Percentiles rank a stretch among this genome's conserved stretches.
These are phyloP conservation scores for Irpex sp. DNA, from an alignment of 1,284 basidiomycete genomes.

Conservation along the genomic window DNA sequence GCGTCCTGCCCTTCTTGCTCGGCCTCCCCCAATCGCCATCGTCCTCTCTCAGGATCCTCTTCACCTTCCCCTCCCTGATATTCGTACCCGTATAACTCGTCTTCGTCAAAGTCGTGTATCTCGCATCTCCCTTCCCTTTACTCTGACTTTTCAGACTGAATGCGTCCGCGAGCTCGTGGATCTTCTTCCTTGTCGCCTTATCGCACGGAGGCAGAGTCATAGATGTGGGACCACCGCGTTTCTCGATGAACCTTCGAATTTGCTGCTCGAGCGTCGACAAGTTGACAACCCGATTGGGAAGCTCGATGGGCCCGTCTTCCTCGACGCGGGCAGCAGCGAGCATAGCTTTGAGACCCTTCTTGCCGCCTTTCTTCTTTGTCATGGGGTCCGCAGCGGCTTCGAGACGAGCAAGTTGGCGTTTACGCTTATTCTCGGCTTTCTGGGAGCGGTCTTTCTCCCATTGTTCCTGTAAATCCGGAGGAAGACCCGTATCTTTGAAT, in stretches of 20 bases:
- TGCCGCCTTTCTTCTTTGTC: conserved; percentile 51
- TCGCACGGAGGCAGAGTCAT: conserved; percentile 75
- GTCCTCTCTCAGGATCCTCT: conserved; percentile 41
- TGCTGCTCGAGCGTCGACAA: conserved; percentile 56
- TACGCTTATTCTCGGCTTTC: conserved; percentile 74
- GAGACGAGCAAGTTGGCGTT: conserved; percentile 53
- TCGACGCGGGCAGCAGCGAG: conserved; percentile 41
- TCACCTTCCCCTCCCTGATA: conserved; percentile 56
- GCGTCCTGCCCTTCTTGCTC: conserved; percentile 23
- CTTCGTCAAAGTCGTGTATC: conserved; percentile 70
- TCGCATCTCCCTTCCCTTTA: conserved; percentile 55
- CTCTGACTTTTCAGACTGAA: conserved; percentile 77
- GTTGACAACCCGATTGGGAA: conserved; percentile 50
- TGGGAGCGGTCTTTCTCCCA: conserved; percentile 80
- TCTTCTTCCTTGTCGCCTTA: conserved; percentile 60
- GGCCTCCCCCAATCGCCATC: conserved; percentile 13
- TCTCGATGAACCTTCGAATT: conserved; percentile 63
- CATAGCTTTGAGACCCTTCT: conserved; percentile 64
- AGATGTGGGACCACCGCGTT: conserved; percentile 42
- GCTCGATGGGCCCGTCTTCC: conserved; percentile 34
- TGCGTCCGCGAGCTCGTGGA: conserved; percentile 73
- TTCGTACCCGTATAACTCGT: conserved; percentile 49
- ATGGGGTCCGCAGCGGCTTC: conserved; percentile 52
- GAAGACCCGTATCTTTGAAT: conserved; percentile 49
- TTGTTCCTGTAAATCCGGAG: conserved; percentile 58